A percentile compares a stretch with the other conserved stretches of the same genome.
Conservation (phyloP, 148 eudicot genomes). For the Polygonum maritimum region DNA sequence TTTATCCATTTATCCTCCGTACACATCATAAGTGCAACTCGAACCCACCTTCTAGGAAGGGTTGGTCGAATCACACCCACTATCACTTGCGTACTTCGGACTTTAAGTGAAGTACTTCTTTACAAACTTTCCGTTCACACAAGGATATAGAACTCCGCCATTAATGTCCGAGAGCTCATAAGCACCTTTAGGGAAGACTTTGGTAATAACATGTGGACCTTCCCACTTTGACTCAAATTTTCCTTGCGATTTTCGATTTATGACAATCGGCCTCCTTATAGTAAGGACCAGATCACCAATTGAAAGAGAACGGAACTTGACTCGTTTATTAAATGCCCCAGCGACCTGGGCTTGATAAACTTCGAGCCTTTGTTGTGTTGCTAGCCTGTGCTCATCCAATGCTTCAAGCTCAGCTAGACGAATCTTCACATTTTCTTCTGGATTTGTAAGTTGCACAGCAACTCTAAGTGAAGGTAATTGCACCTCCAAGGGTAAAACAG, state of each 20-base stretch:
- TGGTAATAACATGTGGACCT: background rate
- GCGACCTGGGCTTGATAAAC: background rate
- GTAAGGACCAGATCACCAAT: background rate
- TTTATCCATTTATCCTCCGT: too few relatives aligned
- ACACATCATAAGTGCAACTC: too few relatives aligned
- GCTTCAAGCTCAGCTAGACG: background rate
- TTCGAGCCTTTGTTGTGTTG: background rate
- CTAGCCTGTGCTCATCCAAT: background rate
- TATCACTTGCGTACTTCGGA: too few relatives aligned
- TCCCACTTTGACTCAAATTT: background rate
- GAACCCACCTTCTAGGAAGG: too few relatives aligned
- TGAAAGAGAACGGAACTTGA: background rate
- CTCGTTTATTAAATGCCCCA: background rate
- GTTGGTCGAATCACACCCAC: too few relatives aligned
- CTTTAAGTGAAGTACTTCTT: too few relatives aligned
- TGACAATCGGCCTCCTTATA: background rate
- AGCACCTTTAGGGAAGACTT: background rate
- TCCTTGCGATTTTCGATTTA: background rate
- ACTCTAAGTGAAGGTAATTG: background rate
- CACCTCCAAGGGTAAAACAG: background rate
- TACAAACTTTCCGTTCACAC: background rate
- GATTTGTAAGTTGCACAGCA: background rate
- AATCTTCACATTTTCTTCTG: background rate
- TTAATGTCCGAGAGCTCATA: background rate
- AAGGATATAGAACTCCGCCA: background rate